Percentiles rank a stretch among this genome's conserved stretches.
These are phyloP conservation scores for Straminergon stramineum DNA, from an alignment of 225 moss, liverwort and hornwort genomes.

Conservation along the genomic window DNA sequence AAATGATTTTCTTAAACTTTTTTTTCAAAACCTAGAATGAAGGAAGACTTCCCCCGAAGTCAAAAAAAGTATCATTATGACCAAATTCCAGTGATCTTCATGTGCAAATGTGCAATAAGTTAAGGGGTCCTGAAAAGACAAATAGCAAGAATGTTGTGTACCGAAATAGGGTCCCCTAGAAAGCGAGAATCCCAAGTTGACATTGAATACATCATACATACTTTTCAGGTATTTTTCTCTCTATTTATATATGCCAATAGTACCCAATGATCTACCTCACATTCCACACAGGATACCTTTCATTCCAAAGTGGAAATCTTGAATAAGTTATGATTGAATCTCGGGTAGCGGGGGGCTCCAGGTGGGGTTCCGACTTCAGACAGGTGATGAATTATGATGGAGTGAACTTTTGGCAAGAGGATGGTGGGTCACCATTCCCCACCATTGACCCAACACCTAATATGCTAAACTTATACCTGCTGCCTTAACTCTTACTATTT, in stretches of 20 bases:
- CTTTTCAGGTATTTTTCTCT: not conserved
- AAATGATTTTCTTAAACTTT: too few species aligned
- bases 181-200: not conserved
- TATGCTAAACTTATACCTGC: not conserved
- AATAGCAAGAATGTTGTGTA: not conserved
- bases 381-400: not conserved
- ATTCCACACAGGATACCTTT: not conserved
- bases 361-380: not conserved
- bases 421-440: not conserved
- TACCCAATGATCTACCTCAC: too few species aligned
- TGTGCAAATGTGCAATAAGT: not conserved
- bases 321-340: not conserved
- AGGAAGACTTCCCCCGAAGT: not conserved
- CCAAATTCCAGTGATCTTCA: not conserved
- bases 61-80: not conserved
- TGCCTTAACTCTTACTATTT: not conserved
- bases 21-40: not conserved
- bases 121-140: not conserved
- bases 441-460: not conserved
- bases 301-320: not conserved
- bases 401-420: not conserved
- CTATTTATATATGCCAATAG: not conserved
- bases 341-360: not conserved
- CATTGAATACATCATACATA: not conserved
- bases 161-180: not conserved